A percentile compares a stretch with the other conserved stretches of the same genome.
phyloP scores from a whole-genome alignment of 495 filamentous ascomycete species.

The Lichenothelia convexa region DNA sequence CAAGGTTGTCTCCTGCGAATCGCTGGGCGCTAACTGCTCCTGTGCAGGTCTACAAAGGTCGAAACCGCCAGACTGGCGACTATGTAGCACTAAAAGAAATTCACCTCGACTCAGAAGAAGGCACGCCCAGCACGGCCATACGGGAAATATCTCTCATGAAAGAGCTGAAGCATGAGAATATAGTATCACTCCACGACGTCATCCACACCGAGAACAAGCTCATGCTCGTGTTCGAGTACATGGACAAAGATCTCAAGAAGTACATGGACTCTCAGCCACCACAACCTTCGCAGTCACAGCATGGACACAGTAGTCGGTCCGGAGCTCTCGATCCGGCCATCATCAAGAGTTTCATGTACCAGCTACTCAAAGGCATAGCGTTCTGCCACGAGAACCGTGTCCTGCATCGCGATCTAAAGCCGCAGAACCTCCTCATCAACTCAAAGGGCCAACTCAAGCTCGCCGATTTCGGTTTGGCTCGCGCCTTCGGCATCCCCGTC shows the following conservation, averaged over 20 bases:
- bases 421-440: conserved; percentile 90
- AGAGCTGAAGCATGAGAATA: conserved; percentile 92
- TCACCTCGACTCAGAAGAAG: conserved; percentile 90
- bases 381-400: conserved; percentile 96
- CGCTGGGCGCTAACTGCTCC: not conserved
- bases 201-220: conserved; percentile 96
- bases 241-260: conserved; percentile 89
- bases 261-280: conserved; percentile 57
- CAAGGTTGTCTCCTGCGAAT: not conserved
- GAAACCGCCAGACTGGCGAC: conserved; percentile 24
- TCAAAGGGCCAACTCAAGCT: conserved; percentile 47
- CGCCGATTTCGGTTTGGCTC: conserved; percentile 84
- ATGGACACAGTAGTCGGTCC: conserved; percentile 45
- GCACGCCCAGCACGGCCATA: conserved; percentile 89
- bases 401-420: conserved; percentile 88
- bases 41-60: conserved; percentile 25
- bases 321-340: conserved; percentile 47
- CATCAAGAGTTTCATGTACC: conserved; percentile 97
- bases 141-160: conserved; percentile 92
- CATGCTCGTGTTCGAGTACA: conserved; percentile 86
- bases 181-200: conserved; percentile 82
- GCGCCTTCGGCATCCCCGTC: conserved; percentile 90
- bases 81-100: conserved; percentile 92
- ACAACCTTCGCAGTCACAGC: conserved; percentile 21
- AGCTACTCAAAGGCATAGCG: conserved; percentile 80